Conservation (phyloP, 1,284 basidiomycete species). For the Pyrrhoderma lamaoense region DNA sequence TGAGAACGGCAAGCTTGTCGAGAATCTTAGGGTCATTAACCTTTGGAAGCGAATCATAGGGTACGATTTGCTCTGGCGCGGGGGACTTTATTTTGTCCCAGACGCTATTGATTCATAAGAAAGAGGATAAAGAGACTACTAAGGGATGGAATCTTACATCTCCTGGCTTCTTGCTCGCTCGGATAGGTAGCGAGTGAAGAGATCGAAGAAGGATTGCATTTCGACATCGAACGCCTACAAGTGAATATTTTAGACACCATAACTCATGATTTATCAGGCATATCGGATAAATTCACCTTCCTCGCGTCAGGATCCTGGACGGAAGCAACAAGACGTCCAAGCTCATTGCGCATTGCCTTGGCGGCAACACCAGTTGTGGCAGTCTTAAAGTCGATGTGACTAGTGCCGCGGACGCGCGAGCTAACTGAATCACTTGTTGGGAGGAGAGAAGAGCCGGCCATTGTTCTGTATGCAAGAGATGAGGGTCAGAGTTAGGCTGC, state of each 20-base stretch:
- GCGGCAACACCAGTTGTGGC: slow-evolving; percentile 96
- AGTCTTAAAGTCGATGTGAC: slow-evolving; percentile 78
- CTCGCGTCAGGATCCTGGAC: slow-evolving; percentile 74
- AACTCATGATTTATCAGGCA: too few species aligned
- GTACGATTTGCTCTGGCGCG: slow-evolving; percentile 86
- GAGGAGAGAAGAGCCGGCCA: slow-evolving; percentile 10
- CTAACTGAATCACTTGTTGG: slow-evolving; percentile 12
- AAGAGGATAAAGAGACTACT: slow-evolving; percentile 11
- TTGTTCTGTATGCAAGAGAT: slow-evolving; percentile 10
- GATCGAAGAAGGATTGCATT: slow-evolving; percentile 98
- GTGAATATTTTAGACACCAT: too few species aligned
- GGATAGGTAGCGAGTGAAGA: slow-evolving; percentile 96
- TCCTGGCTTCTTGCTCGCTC: slow-evolving; percentile 94
- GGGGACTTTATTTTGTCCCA: slow-evolving; percentile 99
- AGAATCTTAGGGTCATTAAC: slow-evolving; percentile 65
- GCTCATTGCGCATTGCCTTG: slow-evolving; percentile 98
- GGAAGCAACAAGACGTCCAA: slow-evolving; percentile 85
- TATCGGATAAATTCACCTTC: slow-evolving; percentile 62
- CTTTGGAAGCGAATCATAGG: slow-evolving; percentile 70
- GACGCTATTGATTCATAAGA: slow-evolving; percentile 48
- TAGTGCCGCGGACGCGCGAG: slow-evolving; percentile 18
- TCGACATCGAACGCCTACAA: slow-evolving; percentile 96
- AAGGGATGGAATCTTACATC: slow-evolving; percentile 58
- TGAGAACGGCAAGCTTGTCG: slow-evolving; percentile 95
- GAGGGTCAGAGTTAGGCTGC: not conserved